Percentiles rank a stretch among this genome's conserved stretches.
Conservation (phyloP, 2,329 filamentous ascomycete genomes). For the Sclerotinia nivalis region DNA sequence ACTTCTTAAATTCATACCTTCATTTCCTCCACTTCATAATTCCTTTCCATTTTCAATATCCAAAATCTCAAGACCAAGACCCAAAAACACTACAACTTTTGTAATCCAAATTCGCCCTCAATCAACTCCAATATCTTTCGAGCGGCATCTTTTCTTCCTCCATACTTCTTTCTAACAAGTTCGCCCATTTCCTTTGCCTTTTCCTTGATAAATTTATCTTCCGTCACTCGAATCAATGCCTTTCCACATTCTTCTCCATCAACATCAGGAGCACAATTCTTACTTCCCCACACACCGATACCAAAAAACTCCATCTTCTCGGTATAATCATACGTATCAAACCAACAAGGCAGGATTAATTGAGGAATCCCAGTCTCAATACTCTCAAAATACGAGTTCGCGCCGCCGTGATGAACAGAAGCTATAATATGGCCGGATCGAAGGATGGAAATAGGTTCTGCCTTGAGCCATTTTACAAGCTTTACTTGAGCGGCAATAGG, state of each 20-base stretch:
- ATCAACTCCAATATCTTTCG: constrained; percentile 18
- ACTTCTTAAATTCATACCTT: neutral
- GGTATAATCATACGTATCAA: constrained; percentile 50
- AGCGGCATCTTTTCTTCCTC: constrained; percentile 15
- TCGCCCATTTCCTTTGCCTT: constrained; percentile 10
- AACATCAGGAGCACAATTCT: neutral
- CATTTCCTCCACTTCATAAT: neutral
- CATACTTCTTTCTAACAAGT: constrained; percentile 4
- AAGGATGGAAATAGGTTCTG: constrained; percentile 44
- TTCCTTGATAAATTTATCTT: neutral
- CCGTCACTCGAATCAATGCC: neutral
- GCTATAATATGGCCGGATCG: constrained; percentile 43
- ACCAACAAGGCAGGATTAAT: constrained; percentile 49
- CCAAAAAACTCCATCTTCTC: constrained; percentile 46
- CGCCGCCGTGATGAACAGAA: constrained; percentile 46
- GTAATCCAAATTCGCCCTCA: neutral
- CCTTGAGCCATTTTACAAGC: constrained; percentile 46
- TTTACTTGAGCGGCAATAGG: constrained; percentile 39
- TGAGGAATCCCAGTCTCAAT: constrained; percentile 48
- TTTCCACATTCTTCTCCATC: constrained; percentile 1
- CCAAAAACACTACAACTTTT: neutral
- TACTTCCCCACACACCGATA: constrained; percentile 41
- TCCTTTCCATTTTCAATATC: neutral
- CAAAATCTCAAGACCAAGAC: neutral
- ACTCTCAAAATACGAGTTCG: constrained; percentile 47